Conservation (phyloP, 2,329 filamentous ascomycete genomes). For the Colletotrichum musicola region DNA sequence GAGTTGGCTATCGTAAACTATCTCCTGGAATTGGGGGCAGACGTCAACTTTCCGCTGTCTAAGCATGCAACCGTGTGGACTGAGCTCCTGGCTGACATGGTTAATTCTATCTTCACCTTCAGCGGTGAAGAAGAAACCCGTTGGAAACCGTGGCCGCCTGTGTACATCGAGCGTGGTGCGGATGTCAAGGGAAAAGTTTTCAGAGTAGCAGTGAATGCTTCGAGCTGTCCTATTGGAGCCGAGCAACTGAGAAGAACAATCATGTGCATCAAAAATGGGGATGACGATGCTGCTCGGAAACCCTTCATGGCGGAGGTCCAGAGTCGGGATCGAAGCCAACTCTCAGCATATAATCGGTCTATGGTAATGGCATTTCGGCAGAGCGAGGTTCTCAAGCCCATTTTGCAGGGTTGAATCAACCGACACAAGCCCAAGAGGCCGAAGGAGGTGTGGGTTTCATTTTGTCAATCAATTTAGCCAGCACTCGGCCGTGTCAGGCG, state of each 20-base stretch:
- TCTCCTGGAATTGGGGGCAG: no score
- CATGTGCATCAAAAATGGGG: no score
- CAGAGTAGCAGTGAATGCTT: neutral
- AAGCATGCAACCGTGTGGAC: no score
- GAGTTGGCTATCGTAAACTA: no score
- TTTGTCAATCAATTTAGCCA: constrained; percentile 1
- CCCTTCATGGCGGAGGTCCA: no score
- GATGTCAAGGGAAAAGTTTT: neutral
- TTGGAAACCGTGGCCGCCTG: neutral
- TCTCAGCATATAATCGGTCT: no score
- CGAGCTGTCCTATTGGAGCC: neutral
- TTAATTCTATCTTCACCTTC: neutral
- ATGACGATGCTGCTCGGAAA: no score
- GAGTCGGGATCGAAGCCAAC: no score
- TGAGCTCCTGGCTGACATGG: no score
- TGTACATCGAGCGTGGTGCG: neutral
- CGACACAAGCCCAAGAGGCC: neutral
- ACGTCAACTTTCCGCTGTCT: no score
- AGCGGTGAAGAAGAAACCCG: no score
- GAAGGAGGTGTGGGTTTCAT: neutral
- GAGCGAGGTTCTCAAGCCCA: no score
- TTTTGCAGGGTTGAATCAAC: neutral
- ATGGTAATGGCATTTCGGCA: neutral
- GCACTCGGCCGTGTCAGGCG: neutral
- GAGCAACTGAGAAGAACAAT: neutral